Percentiles rank a stretch among this genome's conserved stretches.
These are phyloP conservation scores for Ogataea chonburiensis DNA, from an alignment of 805 yeast species.

Conservation along the genomic window DNA sequence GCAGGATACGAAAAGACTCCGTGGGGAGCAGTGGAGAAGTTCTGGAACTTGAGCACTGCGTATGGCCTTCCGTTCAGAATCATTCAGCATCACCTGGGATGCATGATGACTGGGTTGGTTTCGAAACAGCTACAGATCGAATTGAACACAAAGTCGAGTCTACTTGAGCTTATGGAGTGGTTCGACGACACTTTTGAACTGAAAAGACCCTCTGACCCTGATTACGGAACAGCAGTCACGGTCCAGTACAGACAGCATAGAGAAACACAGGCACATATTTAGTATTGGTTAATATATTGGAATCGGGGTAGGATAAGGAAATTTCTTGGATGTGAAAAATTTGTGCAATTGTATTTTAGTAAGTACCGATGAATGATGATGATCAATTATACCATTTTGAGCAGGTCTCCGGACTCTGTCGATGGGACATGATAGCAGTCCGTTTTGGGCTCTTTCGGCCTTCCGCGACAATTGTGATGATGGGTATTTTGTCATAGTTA, in stretches of 20 bases:
- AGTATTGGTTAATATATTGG: slow-evolving; percentile 3
- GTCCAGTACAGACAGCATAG: slow-evolving; percentile 34
- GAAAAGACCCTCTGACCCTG: slow-evolving; percentile 63
- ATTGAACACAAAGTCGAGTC: slow-evolving; percentile 58
- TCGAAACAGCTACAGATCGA: slow-evolving; percentile 50
- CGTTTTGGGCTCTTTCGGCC: slow-evolving; percentile 36
- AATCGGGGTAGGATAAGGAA: slow-evolving; percentile 4
- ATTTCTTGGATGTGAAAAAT: no score
- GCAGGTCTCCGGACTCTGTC: slow-evolving; percentile 21
- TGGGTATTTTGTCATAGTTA: slow-evolving; percentile 81
- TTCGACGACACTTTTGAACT: slow-evolving; percentile 70
- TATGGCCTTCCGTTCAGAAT: slow-evolving; percentile 85
- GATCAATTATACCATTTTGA: slow-evolving; percentile 34
- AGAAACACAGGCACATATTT: slow-evolving; percentile 30
- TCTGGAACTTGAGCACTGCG: slow-evolving; percentile 73
- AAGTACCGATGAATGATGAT: slow-evolving; percentile 29
- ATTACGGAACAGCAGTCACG: slow-evolving; percentile 53
- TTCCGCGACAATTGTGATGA: slow-evolving; percentile 52
- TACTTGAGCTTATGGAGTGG: slow-evolving; percentile 76
- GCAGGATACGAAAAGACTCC: slow-evolving; percentile 73
- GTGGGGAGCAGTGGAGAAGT: slow-evolving; percentile 85
- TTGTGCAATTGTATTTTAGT: slow-evolving; percentile 5
- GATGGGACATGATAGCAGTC: slow-evolving; percentile 17
- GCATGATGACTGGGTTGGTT: slow-evolving; percentile 70
- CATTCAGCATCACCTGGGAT: slow-evolving; percentile 81